These are phyloP conservation scores for Cytospora piceae DNA, from an alignment of 2,329 filamentous ascomycete species.

Conservation along the genomic window DNA sequence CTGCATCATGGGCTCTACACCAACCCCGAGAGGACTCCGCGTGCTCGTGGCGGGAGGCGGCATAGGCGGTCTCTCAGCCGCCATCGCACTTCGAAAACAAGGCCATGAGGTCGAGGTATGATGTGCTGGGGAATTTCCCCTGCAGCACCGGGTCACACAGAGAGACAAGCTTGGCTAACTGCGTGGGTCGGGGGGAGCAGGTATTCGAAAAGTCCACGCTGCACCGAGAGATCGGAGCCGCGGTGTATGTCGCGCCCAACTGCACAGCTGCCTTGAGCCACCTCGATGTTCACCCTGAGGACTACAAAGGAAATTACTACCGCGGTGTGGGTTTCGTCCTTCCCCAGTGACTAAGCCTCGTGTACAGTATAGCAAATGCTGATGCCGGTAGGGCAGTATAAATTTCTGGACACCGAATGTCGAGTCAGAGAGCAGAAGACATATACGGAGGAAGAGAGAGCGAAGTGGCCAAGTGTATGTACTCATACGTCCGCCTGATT, in stretches of 20 bases:
- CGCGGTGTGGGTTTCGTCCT: conserved; percentile 7
- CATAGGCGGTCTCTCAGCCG: conserved; percentile 23
- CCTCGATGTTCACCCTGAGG: conserved; percentile 15
- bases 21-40: conserved; percentile 3
- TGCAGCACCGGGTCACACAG: background rate
- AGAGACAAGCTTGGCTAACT: background rate
- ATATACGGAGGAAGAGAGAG: conserved; percentile 9
- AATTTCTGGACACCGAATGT: conserved; percentile 18
- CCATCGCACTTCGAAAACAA: conserved; percentile 23
- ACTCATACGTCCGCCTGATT: background rate
- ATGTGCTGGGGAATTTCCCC: background rate
- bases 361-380: background rate
- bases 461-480: conserved; percentile 24
- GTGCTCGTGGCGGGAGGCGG: conserved; percentile 27
- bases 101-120: conserved; percentile 28
- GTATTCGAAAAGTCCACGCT: conserved; percentile 26
- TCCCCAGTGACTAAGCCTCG: background rate
- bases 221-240: conserved; percentile 21
- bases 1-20: conserved; percentile 7
- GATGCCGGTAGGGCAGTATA: conserved; percentile 17
- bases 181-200: background rate
- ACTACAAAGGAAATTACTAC: conserved; percentile 16
- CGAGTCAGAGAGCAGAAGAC: background rate
- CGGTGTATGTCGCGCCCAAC: conserved; percentile 26
- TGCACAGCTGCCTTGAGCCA: conserved; percentile 25